Evolutionary conservation across 2,329 filamentous ascomycete species (phyloP).

Genomic region (Aspergillus sp.): DNA sequence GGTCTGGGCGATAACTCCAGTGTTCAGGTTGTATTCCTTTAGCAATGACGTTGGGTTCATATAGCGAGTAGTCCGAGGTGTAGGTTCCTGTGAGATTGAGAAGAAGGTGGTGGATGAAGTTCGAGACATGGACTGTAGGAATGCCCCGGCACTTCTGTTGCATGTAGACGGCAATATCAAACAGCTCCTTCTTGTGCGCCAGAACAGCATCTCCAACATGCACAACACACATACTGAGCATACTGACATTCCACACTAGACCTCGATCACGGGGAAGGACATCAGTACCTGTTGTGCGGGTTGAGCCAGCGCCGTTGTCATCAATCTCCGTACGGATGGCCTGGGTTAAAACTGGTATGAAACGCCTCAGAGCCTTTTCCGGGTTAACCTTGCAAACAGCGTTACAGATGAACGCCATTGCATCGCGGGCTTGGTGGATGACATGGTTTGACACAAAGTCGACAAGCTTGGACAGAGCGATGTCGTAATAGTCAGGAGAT

Average conservation of each 20-base stretch:
- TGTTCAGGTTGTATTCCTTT: conserved; percentile 72
- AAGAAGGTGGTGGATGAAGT: conserved; percentile 93
- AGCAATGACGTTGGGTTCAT: conserved; percentile 72
- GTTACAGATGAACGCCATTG: conserved; percentile 98
- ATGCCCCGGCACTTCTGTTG: conserved; percentile 92
- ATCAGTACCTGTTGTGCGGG: conserved; percentile 88
- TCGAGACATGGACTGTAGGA: conserved; percentile 93
- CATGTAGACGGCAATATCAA: conserved; percentile 93
- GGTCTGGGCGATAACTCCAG: conserved; percentile 79
- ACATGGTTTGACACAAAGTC: conserved; percentile 92
- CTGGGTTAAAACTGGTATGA: conserved; percentile 85
- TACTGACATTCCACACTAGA: conserved; percentile 93
- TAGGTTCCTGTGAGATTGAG: conserved; percentile 95
- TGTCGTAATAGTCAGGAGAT: conserved; percentile 89
- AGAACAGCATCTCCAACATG: conserved; percentile 90
- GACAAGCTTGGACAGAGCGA: conserved; percentile 86
- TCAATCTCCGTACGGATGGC: conserved; percentile 97
- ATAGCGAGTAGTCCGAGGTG: conserved; percentile 83
- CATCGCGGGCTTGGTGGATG: conserved; percentile 93
- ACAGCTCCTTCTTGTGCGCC: conserved; percentile 82
- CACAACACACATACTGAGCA: conserved; percentile 97
- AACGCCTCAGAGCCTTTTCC: conserved; percentile 84
- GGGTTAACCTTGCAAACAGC: conserved; percentile 94
- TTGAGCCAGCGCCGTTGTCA: conserved; percentile 92
- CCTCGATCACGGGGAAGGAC: conserved; percentile 89